Percentiles rank a stretch among this genome's conserved stretches.
phyloP scores from a whole-genome alignment of 2,329 filamentous ascomycete species.

The Rutstroemia sp. region DNA sequence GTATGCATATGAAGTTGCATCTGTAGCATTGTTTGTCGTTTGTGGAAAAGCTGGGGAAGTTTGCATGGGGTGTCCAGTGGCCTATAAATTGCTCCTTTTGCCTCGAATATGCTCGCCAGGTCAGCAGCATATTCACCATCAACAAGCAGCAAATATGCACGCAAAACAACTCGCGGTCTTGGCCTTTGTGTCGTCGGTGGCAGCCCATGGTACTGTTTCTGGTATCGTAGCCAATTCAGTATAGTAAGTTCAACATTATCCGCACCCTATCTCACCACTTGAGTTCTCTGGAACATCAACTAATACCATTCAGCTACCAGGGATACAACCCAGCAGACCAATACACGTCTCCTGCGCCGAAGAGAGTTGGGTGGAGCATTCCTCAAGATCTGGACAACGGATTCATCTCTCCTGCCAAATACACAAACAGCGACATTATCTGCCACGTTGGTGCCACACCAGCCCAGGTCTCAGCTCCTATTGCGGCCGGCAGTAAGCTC shows the following conservation, averaged over 20 bases:
- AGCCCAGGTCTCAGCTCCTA: constrained; percentile 43
- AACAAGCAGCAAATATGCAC: constrained; percentile 10
- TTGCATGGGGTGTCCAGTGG: not conserved
- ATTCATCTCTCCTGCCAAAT: constrained; percentile 41
- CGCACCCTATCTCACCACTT: not conserved
- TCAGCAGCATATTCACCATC: not conserved
- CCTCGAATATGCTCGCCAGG: not conserved
- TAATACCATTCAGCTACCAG: constrained; percentile 27
- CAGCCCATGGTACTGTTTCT: constrained; percentile 24
- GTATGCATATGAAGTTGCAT: not conserved
- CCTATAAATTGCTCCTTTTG: not conserved
- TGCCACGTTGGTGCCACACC: constrained; percentile 51
- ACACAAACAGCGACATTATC: constrained; percentile 46
- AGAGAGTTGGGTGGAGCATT: constrained; percentile 45
- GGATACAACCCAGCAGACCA: constrained; percentile 26
- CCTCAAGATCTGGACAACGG: constrained; percentile 43
- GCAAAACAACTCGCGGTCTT: constrained; percentile 14
- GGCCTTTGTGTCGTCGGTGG: constrained; percentile 16
- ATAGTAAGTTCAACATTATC: constrained; percentile 17
- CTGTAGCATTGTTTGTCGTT: not conserved
- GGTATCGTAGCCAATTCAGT: constrained; percentile 25
- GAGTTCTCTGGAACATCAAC: not conserved
- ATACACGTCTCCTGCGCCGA: constrained; percentile 31
- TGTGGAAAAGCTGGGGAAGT: not conserved
- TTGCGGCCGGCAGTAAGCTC: constrained; percentile 52